Evolutionary conservation across 2,329 filamentous ascomycete genomes (phyloP).

Genomic region (Aureobasidium sp.): DNA sequence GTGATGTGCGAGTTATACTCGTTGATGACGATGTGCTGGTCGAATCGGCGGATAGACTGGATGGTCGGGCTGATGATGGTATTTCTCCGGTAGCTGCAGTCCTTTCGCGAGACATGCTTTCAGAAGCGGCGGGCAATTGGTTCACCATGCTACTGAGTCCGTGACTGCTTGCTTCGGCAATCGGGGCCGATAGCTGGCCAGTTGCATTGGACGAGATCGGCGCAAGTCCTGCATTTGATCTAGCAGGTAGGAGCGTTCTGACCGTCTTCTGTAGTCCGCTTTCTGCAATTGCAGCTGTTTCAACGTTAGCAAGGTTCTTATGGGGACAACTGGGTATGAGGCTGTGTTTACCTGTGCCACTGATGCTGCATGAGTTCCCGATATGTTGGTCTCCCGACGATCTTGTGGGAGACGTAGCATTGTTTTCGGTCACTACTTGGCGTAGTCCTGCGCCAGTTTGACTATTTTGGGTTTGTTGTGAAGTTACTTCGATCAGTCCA

Average conservation of each 20-base stretch:
- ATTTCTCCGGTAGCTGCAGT: not conserved
- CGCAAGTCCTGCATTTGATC: not conserved
- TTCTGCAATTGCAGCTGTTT: not conserved
- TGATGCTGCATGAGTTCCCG: not conserved
- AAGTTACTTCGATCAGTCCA: not conserved
- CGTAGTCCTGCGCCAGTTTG: not conserved
- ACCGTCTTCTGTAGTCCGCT: not conserved
- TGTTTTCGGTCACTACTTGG: not conserved
- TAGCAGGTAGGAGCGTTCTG: not conserved
- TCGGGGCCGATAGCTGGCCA: not conserved
- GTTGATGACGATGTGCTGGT: slow-evolving; percentile 2
- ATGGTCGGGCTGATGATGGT: not conserved
- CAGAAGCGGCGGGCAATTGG: not conserved
- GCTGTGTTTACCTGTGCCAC: not conserved
- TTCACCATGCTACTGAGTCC: not conserved
- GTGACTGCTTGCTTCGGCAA: not conserved
- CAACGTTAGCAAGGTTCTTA: not conserved
- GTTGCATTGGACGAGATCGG: not conserved
- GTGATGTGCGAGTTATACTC: not conserved
- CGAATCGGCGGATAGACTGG: slow-evolving; percentile 3
- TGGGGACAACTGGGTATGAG: not conserved
- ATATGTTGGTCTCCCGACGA: not conserved
- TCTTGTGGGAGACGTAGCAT: not conserved
- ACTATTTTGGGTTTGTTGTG: not conserved
- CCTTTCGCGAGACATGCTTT: not conserved